phyloP scores from a whole-genome alignment of 2,329 filamentous ascomycete genomes.

The Amylocarpus encephaloides region DNA sequence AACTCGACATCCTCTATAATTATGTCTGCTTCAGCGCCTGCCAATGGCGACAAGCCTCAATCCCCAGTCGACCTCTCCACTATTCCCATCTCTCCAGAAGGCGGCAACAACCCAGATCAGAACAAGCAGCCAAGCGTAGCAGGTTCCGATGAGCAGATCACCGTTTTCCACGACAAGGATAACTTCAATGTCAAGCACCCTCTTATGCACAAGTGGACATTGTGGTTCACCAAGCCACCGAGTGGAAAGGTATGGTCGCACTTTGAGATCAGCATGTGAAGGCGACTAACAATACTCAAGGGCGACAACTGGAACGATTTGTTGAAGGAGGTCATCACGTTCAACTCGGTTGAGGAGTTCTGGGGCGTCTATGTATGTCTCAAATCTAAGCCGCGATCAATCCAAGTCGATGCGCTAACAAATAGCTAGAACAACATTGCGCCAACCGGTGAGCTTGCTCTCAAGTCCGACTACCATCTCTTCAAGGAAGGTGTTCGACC shows the following conservation, averaged over 20 bases:
- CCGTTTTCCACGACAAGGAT: constrained; percentile 95
- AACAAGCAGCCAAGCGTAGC: constrained; percentile 40
- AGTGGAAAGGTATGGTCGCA: constrained; percentile 71
- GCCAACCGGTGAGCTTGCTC: constrained; percentile 85
- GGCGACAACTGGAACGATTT: constrained; percentile 98
- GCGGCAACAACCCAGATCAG: constrained; percentile 46
- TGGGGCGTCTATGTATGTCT: constrained; percentile 94
- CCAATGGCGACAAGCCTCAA: constrained; percentile 15
- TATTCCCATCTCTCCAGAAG: constrained; percentile 60
- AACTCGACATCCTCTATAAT: constrained; percentile 8
- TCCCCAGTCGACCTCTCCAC: constrained; percentile 61
- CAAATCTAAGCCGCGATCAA: not conserved
- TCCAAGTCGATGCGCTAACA: constrained; percentile 8
- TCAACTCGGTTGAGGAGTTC: constrained; percentile 98
- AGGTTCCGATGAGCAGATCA: constrained; percentile 61
- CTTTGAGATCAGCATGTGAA: not conserved
- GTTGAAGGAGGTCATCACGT: constrained; percentile 96
- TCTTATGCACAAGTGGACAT: constrained; percentile 93
- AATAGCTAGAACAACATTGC: constrained; percentile 87
- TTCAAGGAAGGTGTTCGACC: constrained; percentile 97
- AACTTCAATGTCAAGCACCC: constrained; percentile 99
- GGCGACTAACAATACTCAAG: constrained; percentile 40
- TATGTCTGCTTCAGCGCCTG: constrained; percentile 24
- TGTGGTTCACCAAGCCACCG: constrained; percentile 99
- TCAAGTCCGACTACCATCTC: constrained; percentile 98